Base-by-base conservation (phyloP, 768 basidiomycete species). In the Suillus luteus region DNA sequence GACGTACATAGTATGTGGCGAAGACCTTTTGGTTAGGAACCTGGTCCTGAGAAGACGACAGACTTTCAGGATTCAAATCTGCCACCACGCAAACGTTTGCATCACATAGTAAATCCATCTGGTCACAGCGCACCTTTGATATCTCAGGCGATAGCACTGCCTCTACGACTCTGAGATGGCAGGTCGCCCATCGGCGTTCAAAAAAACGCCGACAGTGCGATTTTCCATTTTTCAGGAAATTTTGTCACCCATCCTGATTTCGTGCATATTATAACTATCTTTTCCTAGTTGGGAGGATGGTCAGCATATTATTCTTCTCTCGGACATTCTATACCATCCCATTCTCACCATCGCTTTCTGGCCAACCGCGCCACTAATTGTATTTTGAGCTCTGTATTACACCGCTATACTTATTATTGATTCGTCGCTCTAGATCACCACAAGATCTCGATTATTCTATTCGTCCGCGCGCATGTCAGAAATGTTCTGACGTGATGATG, bases 21-120 rank as follows among this genome's bases (percentile, higher is more conserved):
- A 35, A 52, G 65, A 63, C 62, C 62, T 65, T 63, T 67, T 59
- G 65, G 64, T 58, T 41, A 37, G 35, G 41, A 62, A 46, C 58
- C 52, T 59, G 40, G 52, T 63, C 57, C 60, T 67, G 52, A 68
- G 62, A 55, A 43, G 64, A 37, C 33, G 43, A 27, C 27, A 74
- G 74, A 74, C 33, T 61, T 77, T 55, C 79, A 86, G 76, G 85
- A 86, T 66, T 73, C 83, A 64, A 79, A 78, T 48, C 70, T 86
- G 54, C 85, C 87, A 19, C 72, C 78, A 24, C 81, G 88, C 70
- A 89, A 89, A 75, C 84, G 88, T 61, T 76, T 83, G 24, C 88
- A 89, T 73, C 86, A 88, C 71, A 83, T 88, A 80, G 85, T 87
- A 75, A 79, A 87, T 71, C 74, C 72, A 79, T 85, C 68, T 73